Evolutionary conservation across 148 eudicot species (phyloP).

Genomic region (Diospyros kaki): DNA sequence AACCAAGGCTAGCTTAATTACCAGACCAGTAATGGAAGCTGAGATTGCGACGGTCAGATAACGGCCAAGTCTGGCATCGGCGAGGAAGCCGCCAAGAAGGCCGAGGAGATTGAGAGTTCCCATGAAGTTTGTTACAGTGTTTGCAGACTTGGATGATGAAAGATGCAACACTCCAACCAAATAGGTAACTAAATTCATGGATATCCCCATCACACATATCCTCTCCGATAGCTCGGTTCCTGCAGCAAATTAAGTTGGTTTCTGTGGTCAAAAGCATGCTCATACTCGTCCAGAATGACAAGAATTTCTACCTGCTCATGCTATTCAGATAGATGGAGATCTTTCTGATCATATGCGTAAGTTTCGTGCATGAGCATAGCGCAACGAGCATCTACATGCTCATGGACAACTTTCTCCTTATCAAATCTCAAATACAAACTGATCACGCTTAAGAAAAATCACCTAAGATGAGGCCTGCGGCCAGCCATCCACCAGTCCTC

Average conservation of each 20-base stretch:
- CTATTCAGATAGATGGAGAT: too few relatives aligned
- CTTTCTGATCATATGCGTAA: too few relatives aligned
- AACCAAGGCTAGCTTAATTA: conserved; percentile 19
- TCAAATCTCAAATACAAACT: too few relatives aligned
- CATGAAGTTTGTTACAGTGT: conserved; percentile 91
- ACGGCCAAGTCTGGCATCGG: conserved; percentile 94
- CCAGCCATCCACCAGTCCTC: conserved; percentile 88
- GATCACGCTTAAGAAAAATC: background rate
- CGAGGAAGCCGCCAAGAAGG: conserved; percentile 84
- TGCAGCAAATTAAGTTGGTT: conserved; percentile 10
- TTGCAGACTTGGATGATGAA: conserved; percentile 82
- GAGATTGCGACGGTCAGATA: conserved; percentile 76
- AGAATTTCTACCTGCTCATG: too few relatives aligned
- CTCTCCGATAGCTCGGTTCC: conserved; percentile 94
- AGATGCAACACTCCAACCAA: conserved; percentile 81
- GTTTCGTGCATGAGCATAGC: too few relatives aligned
- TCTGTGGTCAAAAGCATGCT: background rate
- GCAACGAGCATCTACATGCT: too few relatives aligned
- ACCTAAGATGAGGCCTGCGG: conserved; percentile 96
- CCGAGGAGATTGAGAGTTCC: conserved; percentile 90
- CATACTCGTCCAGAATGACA: background rate
- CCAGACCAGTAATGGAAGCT: conserved; percentile 76
- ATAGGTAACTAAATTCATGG: conserved; percentile 94
- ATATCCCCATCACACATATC: conserved; percentile 86
- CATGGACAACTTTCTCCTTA: too few relatives aligned